Conservation (phyloP, 148 eudicot genomes). For the Salicornia ramosissima region DNA sequence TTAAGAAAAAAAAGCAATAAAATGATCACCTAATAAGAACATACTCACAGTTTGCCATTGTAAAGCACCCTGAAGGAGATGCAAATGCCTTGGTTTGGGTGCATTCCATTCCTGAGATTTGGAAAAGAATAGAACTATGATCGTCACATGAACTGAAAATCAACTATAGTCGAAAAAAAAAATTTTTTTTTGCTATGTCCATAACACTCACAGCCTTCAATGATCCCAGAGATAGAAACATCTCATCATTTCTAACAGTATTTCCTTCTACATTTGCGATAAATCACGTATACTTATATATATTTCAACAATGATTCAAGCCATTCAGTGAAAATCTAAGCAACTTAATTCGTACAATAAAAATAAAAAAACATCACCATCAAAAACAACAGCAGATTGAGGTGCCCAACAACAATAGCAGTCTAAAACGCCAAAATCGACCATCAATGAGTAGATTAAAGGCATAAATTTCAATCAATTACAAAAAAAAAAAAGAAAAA, state of each 20-base stretch:
- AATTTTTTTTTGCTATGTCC: background rate
- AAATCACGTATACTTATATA: too few relatives aligned
- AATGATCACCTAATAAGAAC: conserved; percentile 20
- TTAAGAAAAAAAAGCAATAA: background rate
- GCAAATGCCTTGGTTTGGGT: conserved; percentile 56
- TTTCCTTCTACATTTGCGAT: too few relatives aligned
- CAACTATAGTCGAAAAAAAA: background rate
- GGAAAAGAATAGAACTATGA: background rate
- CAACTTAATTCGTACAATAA: background rate
- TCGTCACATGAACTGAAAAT: background rate
- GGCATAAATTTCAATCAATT: background rate
- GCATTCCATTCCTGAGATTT: conserved; percentile 77
- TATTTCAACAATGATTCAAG: too few relatives aligned
- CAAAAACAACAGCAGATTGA: background rate
- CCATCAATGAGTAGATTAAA: background rate
- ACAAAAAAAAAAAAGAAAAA: background rate
- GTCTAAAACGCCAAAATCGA: background rate
- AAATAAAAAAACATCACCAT: background rate
- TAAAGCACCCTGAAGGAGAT: conserved; percentile 50
- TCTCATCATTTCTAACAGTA: too few relatives aligned
- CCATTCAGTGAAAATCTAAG: too few relatives aligned
- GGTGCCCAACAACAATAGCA: background rate
- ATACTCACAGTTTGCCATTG: conserved; percentile 63
- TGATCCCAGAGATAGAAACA: too few relatives aligned
- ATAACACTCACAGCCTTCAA: too few relatives aligned